phyloP scores from a whole-genome alignment of 495 filamentous ascomycete genomes.

The Penicillium ochrochloron region DNA sequence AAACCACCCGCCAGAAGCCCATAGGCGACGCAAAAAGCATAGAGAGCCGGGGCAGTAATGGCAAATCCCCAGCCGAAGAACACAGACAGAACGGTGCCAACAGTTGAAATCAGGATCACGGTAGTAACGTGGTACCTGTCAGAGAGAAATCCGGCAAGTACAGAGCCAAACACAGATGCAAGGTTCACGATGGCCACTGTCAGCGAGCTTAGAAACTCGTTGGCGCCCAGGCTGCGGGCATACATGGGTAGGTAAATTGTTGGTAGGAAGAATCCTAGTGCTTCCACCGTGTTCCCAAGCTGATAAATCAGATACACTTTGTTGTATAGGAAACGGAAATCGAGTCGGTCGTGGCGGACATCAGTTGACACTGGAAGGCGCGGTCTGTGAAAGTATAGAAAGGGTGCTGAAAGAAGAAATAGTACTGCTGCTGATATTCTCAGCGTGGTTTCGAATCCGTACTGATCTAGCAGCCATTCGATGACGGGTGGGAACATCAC shows the following conservation, averaged over 20 bases:
- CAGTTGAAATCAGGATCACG: constrained; percentile 56
- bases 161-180: constrained; percentile 53
- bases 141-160: constrained; percentile 59
- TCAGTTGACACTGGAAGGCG: constrained; percentile 42
- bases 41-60: constrained; percentile 17
- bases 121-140: constrained; percentile 62
- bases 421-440: constrained; percentile 49
- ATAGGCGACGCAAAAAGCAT: constrained; percentile 62
- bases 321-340: constrained; percentile 46
- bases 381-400: constrained; percentile 59
- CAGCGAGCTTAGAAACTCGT: constrained; percentile 41
- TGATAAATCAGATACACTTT: constrained; percentile 55
- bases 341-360: constrained; percentile 33
- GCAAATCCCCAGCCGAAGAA: constrained; percentile 68
- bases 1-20: constrained; percentile 66
- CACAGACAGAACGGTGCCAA: constrained; percentile 58
- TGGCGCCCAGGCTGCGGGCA: constrained; percentile 42
- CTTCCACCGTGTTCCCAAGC: constrained; percentile 56
- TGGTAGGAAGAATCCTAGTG: constrained; percentile 51
- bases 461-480: constrained; percentile 49
- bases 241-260: constrained; percentile 45
- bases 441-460: constrained; percentile 56
- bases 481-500: constrained; percentile 53
- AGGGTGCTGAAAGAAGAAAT: constrained; percentile 53
- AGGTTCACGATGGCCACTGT: constrained; percentile 57